A percentile compares a stretch with the other conserved stretches of the same genome.
phyloP scores from a whole-genome alignment of 768 basidiomycete species.

The Lactifluus subvellereus region DNA sequence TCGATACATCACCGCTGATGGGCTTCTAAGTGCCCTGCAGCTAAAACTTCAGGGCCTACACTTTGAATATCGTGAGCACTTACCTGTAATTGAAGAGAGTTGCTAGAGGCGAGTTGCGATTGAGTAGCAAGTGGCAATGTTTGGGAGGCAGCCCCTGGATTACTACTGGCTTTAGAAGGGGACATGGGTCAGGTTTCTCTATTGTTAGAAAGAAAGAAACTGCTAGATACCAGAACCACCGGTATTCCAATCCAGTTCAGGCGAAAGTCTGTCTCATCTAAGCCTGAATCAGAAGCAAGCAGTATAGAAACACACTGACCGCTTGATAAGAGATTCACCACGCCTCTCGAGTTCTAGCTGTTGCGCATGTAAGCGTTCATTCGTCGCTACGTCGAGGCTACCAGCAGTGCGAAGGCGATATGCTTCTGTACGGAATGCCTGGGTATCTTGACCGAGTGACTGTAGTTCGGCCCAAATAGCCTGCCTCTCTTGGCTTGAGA shows the following conservation, averaged over 20 bases:
- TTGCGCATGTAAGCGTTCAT: constrained; percentile 4
- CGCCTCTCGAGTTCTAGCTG: constrained; percentile 12
- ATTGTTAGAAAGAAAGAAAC: background rate
- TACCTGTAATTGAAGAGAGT: constrained; percentile 9
- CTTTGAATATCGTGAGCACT: background rate
- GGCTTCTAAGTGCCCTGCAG: background rate
- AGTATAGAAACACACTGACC: background rate
- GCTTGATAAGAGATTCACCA: constrained; percentile 10
- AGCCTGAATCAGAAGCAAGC: background rate
- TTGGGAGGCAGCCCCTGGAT: background rate
- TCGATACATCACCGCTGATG: background rate
- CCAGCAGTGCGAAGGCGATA: constrained; percentile 12
- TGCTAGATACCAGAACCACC: background rate
- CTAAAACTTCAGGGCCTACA: background rate
- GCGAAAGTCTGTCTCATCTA: constrained; percentile 8
- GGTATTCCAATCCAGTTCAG: constrained; percentile 6
- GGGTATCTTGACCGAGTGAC: constrained; percentile 7
- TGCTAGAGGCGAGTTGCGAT: background rate
- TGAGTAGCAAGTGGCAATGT: background rate
- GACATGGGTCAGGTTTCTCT: background rate
- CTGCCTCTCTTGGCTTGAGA: constrained; percentile 8
- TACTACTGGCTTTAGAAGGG: background rate
- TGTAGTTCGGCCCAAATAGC: constrained; percentile 2
- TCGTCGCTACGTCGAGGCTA: background rate
- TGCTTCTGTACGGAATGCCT: constrained; percentile 8